Conservation (phyloP, 768 basidiomycete genomes). For the Lyophyllum semitale region DNA sequence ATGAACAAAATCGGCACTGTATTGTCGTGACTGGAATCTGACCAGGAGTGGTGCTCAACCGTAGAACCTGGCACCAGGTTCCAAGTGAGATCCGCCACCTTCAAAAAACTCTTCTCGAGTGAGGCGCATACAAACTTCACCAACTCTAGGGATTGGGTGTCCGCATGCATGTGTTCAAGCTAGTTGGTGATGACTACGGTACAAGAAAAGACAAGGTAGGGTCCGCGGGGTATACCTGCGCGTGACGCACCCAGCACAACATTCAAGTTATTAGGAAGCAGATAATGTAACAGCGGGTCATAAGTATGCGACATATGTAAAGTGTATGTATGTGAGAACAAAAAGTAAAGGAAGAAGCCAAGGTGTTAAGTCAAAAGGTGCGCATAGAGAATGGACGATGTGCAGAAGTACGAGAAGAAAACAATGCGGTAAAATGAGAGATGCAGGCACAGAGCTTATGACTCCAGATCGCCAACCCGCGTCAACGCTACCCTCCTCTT, state of each 20-base stretch:
- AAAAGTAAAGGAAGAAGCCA: background rate
- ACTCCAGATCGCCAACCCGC: slow-evolving; percentile 59
- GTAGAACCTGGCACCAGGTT: too few relatives aligned
- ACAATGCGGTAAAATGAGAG: background rate
- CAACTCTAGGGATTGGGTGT: too few relatives aligned
- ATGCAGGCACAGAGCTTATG: slow-evolving; percentile 11
- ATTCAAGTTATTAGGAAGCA: background rate
- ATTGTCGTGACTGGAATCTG: too few relatives aligned
- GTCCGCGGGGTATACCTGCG: background rate
- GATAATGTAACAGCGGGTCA: background rate
- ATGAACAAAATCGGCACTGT: background rate
- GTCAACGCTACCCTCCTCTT: slow-evolving; percentile 82
- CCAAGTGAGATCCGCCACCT: too few relatives aligned
- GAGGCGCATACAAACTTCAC: too few relatives aligned
- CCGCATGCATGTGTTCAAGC: too few relatives aligned
- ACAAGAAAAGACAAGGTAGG: too few relatives aligned
- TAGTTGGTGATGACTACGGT: too few relatives aligned
- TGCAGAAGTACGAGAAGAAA: background rate
- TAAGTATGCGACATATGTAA: background rate
- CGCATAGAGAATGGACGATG: background rate
- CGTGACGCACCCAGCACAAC: background rate
- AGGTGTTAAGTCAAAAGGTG: background rate
- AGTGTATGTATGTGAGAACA: background rate
- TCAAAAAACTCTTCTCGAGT: too few relatives aligned
- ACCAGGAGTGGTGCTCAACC: too few relatives aligned